Evolutionary conservation across 441 rosid genomes (phyloP), one percentile per base, ranked within the genome.

Genomic region (Corymbia calophylla): DNA sequence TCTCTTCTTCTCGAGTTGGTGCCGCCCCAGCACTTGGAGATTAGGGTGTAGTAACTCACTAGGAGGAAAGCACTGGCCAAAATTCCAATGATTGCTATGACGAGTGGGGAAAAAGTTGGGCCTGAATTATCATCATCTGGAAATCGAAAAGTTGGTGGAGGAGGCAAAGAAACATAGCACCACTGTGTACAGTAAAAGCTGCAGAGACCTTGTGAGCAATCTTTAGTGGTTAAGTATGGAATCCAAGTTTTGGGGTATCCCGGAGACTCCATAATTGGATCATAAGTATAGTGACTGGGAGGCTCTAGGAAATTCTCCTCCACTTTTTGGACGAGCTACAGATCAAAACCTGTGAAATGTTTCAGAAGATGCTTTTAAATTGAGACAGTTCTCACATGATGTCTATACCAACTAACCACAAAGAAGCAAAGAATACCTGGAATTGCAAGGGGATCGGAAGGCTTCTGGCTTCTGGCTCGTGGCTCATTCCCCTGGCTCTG

Each of bases 31-130:
- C 94, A 95, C 88, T 93, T 97, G 73, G 99, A 95, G 89, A 97
- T 96, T 47, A 97, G 89, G 58, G 95, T 93, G 86, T 95, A 97
- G 94, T 97, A 97, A 90, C 93, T 92, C 62, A 95, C 95, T 15
- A 97, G 93, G 92, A 97, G 98, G 92, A 97, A 95, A 77, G 95
- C 97, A 90, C 97, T 96, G 39, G 95, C 97, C 73, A 97, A 90
- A 88, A 97, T 93, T 49, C 97, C 98, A 64, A 97, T 94, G 53
- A 97, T 93, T n/a, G 99, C 95, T 19, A 97, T 96, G 64, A 95
- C 94, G 44, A 97, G 96, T 91, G 99, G 99, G 73, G 99, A 95
- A 86, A 95, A 94, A 73, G 62, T 94, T 12, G 96, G 90, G 92
- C 90, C 87, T 53, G 98, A 93, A 91, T 89, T 82, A 39, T 94